Percentiles rank a stretch among this genome's conserved stretches.
phyloP scores from a whole-genome alignment of 352 stramenopile species.

The Phytophthora boehmeriae region DNA sequence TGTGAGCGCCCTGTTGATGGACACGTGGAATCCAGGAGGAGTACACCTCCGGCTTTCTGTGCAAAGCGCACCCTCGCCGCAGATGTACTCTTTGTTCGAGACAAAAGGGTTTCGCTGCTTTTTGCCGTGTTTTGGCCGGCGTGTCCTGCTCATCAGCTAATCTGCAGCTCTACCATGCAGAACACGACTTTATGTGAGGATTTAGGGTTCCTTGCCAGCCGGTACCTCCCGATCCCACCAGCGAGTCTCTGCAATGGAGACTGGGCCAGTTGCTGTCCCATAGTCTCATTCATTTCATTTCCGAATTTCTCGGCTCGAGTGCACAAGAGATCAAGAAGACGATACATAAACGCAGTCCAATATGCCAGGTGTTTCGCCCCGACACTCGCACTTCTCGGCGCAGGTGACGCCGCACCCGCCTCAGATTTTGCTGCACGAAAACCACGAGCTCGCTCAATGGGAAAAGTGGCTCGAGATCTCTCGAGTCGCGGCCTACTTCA shows the following conservation, averaged over 20 bases:
- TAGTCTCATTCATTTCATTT: constrained; percentile 30
- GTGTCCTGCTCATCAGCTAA: constrained; percentile 32
- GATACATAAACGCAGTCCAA: constrained; percentile 9
- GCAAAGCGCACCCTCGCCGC: not conserved
- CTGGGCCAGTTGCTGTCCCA: constrained; percentile 8
- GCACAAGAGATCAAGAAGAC: constrained; percentile 20
- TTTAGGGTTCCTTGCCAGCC: constrained; percentile 21
- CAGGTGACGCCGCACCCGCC: constrained; percentile 28
- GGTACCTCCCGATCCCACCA: constrained; percentile 18
- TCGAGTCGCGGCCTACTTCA: constrained; percentile 58
- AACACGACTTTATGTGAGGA: constrained; percentile 31
- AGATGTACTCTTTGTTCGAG: constrained; percentile 13
- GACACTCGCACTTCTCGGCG: constrained; percentile 35
- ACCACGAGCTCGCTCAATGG: constrained; percentile 34
- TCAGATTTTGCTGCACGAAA: constrained; percentile 20
- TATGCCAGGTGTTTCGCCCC: constrained; percentile 34
- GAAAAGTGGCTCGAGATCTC: constrained; percentile 61
- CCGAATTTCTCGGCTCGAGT: constrained; percentile 9
- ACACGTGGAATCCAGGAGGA: constrained; percentile 14
- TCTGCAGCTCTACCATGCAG: constrained; percentile 5
- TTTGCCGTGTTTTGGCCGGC: constrained; percentile 15
- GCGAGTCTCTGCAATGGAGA: not conserved
- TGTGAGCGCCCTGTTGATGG: constrained; percentile 3
- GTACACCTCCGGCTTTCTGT: constrained; percentile 29
- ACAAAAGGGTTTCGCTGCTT: constrained; percentile 2